These are phyloP conservation scores for Alternaria brassicicola DNA, from an alignment of 2,329 filamentous ascomycete genomes.

Conservation along the genomic window DNA sequence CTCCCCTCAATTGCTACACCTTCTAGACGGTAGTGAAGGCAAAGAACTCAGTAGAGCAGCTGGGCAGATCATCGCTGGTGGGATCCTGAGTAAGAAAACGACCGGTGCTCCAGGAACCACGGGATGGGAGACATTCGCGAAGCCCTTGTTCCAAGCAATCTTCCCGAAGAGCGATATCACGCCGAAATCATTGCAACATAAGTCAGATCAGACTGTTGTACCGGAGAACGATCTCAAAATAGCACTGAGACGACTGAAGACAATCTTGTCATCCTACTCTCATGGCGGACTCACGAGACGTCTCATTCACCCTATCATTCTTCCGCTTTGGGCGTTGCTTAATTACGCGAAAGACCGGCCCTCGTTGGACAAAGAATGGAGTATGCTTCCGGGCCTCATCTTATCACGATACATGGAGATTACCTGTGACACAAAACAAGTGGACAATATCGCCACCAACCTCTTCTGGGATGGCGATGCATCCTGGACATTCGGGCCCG, in stretches of 20 bases:
- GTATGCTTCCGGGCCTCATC: slow-evolving; percentile 28
- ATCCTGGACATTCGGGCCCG: slow-evolving; percentile 61
- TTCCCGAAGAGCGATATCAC: slow-evolving; percentile 48
- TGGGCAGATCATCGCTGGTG: slow-evolving; percentile 68
- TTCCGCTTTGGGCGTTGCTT: slow-evolving; percentile 68
- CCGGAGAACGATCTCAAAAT: slow-evolving; percentile 55
- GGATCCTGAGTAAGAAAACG: slow-evolving; percentile 68
- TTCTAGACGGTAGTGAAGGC: slow-evolving; percentile 67
- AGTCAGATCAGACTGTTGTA: slow-evolving; percentile 57
- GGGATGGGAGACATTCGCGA: slow-evolving; percentile 68
- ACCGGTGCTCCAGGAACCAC: slow-evolving; percentile 66
- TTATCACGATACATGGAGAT: slow-evolving; percentile 60
- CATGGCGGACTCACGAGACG: slow-evolving; percentile 69
- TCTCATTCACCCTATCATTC: slow-evolving; percentile 63
- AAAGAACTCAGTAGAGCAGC: slow-evolving; percentile 64
- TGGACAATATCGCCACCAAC: slow-evolving; percentile 59
- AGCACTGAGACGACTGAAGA: slow-evolving; percentile 62
- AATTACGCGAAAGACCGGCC: slow-evolving; percentile 55
- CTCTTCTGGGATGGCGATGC: slow-evolving; percentile 61
- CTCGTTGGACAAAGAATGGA: slow-evolving; percentile 37
- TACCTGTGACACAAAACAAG: slow-evolving; percentile 58
- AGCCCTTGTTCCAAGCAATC: slow-evolving; percentile 62
- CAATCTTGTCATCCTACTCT: slow-evolving; percentile 67
- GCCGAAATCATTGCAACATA: not conserved
- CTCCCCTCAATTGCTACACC: slow-evolving; percentile 63